Conservation (phyloP, 345 rosid species). For the Bruguiera sexangula region DNA sequence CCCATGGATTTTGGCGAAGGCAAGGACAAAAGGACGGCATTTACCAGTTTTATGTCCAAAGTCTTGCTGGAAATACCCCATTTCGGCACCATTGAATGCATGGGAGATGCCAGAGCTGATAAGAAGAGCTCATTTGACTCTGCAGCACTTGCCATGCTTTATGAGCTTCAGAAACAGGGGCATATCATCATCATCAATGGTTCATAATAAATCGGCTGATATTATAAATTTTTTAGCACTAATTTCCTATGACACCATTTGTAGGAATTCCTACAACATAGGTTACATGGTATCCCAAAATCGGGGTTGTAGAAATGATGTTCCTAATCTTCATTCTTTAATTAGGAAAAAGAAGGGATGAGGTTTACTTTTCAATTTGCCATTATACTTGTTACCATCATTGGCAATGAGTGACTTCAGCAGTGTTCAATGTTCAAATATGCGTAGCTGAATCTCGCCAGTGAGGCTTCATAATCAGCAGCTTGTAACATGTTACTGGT, state of each 20-base stretch:
- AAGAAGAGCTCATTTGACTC: slow-evolving; percentile 82
- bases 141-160: slow-evolving; percentile 58
- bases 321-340: too few relatives aligned
- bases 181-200: slow-evolving; percentile 38
- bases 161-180: slow-evolving; percentile 55
- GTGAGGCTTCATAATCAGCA: too few relatives aligned
- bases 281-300: too few relatives aligned
- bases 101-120: slow-evolving; percentile 66
- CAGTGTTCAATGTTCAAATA: too few relatives aligned
- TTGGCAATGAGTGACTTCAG: too few relatives aligned
- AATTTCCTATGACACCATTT: neutral
- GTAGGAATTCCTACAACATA: too few relatives aligned
- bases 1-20: slow-evolving; percentile 46
- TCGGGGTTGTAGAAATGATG: too few relatives aligned
- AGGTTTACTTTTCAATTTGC: too few relatives aligned
- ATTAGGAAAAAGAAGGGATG: too few relatives aligned
- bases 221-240: neutral
- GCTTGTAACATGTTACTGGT: too few relatives aligned
- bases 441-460: too few relatives aligned
- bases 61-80: slow-evolving; percentile 47
- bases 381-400: too few relatives aligned
- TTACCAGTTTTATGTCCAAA: slow-evolving; percentile 52
- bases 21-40: slow-evolving; percentile 33
- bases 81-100: slow-evolving; percentile 42
- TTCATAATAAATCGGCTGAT: slow-evolving; percentile 7